Conservation (phyloP, 805 yeast genomes). For the Huiozyma sinensis region DNA sequence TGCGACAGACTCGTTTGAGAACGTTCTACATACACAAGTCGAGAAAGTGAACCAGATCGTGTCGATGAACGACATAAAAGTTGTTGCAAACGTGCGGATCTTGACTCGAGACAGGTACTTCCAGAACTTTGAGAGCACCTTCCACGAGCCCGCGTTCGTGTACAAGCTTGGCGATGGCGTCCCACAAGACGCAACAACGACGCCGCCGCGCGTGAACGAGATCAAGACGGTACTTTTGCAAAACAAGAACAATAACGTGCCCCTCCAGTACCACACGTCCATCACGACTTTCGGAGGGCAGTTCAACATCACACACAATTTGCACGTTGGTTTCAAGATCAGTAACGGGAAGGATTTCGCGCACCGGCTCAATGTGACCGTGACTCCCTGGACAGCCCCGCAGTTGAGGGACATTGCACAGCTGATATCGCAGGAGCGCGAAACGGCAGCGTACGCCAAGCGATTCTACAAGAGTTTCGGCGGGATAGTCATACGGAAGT, state of each 20-base stretch:
- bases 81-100: conserved; percentile 18
- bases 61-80: conserved; percentile 21
- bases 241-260: conserved; percentile 23
- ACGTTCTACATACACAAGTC: conserved; percentile 23
- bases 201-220: neutral
- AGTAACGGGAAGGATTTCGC: conserved; percentile 41
- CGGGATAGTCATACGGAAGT: conserved; percentile 24
- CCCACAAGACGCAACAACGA: neutral
- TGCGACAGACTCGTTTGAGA: conserved; percentile 32
- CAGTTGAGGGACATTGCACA: conserved; percentile 40
- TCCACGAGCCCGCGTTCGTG: conserved; percentile 23
- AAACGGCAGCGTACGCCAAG: conserved; percentile 31
- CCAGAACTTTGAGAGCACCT: conserved; percentile 24
- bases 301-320: conserved; percentile 42
- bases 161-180: conserved; percentile 11
- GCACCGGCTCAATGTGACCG: conserved; percentile 40
- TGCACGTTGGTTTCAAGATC: conserved; percentile 39
- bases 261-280: conserved; percentile 36
- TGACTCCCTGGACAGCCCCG: conserved; percentile 42
- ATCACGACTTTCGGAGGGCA: conserved; percentile 36
- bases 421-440: conserved; percentile 45
- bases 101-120: conserved; percentile 20
- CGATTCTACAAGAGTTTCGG: conserved; percentile 29
- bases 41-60: conserved; percentile 23
- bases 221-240: conserved; percentile 21